phyloP scores from a whole-genome alignment of 352 stramenopile species.

The Globisporangium radiosum region DNA sequence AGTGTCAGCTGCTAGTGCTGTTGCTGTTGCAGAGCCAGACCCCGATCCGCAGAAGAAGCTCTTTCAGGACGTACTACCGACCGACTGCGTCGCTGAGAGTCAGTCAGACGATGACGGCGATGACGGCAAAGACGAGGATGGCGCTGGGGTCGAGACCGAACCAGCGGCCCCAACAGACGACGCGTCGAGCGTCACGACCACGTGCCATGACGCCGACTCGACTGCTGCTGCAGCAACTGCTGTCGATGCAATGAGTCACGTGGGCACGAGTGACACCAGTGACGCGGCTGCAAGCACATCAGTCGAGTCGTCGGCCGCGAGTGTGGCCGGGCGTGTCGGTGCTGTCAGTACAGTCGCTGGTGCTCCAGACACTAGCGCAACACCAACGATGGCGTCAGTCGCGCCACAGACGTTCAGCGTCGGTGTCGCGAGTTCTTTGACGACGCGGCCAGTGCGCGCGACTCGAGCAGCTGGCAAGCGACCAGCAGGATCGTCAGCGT shows the following conservation, averaged over 20 bases:
- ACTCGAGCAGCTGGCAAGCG: conserved; percentile 8
- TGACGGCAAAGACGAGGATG: no score
- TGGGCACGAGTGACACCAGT: no score
- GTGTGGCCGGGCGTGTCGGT: no score
- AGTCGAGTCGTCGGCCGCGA: no score
- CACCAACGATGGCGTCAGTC: conserved; percentile 5
- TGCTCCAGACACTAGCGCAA: neutral
- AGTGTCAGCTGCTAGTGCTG: neutral
- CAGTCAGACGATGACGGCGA: conserved; percentile 24
- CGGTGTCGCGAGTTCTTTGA: neutral
- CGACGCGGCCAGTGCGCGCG: neutral
- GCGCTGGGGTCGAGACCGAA: no score
- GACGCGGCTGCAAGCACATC: no score
- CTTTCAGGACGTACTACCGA: conserved; percentile 15
- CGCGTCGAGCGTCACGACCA: no score
- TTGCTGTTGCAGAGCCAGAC: neutral
- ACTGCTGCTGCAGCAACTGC: no score
- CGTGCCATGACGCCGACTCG: no score
- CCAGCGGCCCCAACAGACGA: no score
- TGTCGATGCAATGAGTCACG: no score
- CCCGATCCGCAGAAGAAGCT: conserved; percentile 13
- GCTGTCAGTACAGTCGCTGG: no score
- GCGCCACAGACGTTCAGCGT: conserved; percentile 8
- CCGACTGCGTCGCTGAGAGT: conserved; percentile 29
- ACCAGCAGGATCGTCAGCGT: conserved; percentile 14